These are phyloP conservation scores for Fonsecaea monophora DNA, from an alignment of 2,329 filamentous ascomycete genomes.

Conservation along the genomic window DNA sequence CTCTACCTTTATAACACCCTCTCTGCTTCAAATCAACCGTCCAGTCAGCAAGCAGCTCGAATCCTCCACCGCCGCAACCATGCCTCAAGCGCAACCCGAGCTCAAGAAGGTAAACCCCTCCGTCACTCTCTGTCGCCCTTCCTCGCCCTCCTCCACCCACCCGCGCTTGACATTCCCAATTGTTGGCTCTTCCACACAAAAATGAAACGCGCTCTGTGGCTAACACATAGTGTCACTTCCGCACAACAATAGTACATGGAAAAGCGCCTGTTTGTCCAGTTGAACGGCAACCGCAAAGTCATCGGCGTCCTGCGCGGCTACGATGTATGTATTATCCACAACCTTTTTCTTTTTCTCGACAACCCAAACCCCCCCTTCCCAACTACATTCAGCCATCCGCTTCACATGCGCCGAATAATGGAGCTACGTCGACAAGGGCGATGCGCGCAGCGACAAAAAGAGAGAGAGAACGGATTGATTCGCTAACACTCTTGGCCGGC, in stretches of 20 bases:
- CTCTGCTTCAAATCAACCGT: background rate
- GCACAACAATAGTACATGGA: conserved; percentile 83
- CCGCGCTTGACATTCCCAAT: background rate
- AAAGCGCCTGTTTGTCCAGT: conserved; percentile 96
- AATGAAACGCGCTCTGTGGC: background rate
- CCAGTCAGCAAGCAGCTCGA: background rate
- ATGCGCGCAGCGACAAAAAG: background rate
- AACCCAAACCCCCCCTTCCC: background rate
- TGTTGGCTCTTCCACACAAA: too few species aligned
- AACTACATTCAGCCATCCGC: too few species aligned
- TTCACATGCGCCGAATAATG: background rate
- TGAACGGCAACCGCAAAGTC: conserved; percentile 97
- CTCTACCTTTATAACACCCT: background rate
- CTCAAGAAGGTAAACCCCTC: conserved; percentile 80
- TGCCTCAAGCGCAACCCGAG: conserved; percentile 99
- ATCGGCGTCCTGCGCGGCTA: conserved; percentile 93
- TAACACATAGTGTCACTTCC: conserved; percentile 14
- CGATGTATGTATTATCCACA: conserved; percentile 70
- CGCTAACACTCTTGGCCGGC: background rate
- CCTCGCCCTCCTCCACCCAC: conserved; percentile 7
- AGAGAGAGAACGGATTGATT: too few species aligned
- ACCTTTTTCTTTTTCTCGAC: background rate
- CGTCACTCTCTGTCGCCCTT: conserved; percentile 28
- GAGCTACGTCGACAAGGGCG: background rate
- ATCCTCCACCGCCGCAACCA: conserved; percentile 48